phyloP scores from a whole-genome alignment of 176 grass and related monocot genomes.

The Triticum urartu region DNA sequence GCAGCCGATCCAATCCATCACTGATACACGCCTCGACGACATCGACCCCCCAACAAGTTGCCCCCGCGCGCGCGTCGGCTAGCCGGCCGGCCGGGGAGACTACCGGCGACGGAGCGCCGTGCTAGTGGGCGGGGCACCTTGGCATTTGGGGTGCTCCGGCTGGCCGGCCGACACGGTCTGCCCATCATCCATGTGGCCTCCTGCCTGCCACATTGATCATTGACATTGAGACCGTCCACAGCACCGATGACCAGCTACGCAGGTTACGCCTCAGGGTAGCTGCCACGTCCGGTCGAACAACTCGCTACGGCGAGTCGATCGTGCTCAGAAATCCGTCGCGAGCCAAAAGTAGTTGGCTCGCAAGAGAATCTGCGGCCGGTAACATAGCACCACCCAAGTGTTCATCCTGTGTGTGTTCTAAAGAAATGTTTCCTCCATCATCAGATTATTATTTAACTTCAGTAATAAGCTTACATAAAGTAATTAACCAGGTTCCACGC shows the following conservation, averaged over 20 bases:
- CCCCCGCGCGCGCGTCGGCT: background rate
- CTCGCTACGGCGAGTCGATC: too few species aligned
- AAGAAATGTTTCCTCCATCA: background rate
- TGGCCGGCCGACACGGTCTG: too few species aligned
- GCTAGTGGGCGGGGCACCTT: background rate
- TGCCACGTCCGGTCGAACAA: background rate
- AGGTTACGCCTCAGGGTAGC: background rate
- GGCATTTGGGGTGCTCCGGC: background rate
- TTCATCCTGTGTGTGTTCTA: background rate
- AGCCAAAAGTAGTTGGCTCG: background rate
- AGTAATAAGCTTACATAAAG: background rate
- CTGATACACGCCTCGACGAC: background rate
- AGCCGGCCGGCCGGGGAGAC: background rate
- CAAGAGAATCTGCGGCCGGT: background rate
- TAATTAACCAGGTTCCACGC: background rate
- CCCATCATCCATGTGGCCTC: background rate
- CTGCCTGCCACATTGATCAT: background rate
- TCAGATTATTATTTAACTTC: background rate
- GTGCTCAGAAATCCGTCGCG: too few species aligned
- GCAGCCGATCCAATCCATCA: background rate
- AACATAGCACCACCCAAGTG: background rate
- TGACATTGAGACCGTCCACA: background rate
- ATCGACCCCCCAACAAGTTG: background rate
- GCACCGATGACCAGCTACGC: background rate
- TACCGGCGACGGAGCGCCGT: too few species aligned